Percentiles rank a stretch among this genome's conserved stretches.
These are phyloP conservation scores for Chiua virens DNA, from an alignment of 768 basidiomycete species.

Conservation along the genomic window DNA sequence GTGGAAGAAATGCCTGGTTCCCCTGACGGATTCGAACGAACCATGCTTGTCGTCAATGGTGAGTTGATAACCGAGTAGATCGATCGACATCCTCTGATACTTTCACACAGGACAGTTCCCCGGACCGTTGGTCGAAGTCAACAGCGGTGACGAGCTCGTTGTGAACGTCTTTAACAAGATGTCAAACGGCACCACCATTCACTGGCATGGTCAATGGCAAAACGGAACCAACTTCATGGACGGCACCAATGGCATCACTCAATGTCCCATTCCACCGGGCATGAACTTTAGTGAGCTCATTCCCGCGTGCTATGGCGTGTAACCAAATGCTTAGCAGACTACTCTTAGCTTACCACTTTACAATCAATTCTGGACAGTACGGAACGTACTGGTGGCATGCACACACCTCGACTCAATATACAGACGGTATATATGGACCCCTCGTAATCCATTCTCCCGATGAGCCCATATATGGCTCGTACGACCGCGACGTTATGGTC, in stretches of 20 bases:
- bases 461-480: slow-evolving; percentile 31
- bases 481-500: slow-evolving; percentile 42
- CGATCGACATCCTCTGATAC: background rate
- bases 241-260: slow-evolving; percentile 45
- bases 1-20: slow-evolving; percentile 38
- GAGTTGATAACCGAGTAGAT: background rate
- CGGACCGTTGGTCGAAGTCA: slow-evolving; percentile 35
- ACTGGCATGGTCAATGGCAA: slow-evolving; percentile 40
- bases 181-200: slow-evolving; percentile 32
- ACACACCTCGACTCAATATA: slow-evolving; percentile 39
- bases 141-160: slow-evolving; percentile 34
- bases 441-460: slow-evolving; percentile 45
- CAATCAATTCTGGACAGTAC: slow-evolving; percentile 39
- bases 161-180: slow-evolving; percentile 36
- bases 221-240: slow-evolving; percentile 51
- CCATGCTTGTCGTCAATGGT: slow-evolving; percentile 51
- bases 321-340: background rate
- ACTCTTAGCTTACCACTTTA: slow-evolving; percentile 36
- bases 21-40: slow-evolving; percentile 41
- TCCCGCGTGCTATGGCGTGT: background rate
- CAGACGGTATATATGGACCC: slow-evolving; percentile 51
- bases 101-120: slow-evolving; percentile 32
- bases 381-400: slow-evolving; percentile 55
- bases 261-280: slow-evolving; percentile 56
- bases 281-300: slow-evolving; percentile 35